Evolutionary conservation across 148 eudicot species (phyloP).

Genomic region (Simmondsia chinensis): DNA sequence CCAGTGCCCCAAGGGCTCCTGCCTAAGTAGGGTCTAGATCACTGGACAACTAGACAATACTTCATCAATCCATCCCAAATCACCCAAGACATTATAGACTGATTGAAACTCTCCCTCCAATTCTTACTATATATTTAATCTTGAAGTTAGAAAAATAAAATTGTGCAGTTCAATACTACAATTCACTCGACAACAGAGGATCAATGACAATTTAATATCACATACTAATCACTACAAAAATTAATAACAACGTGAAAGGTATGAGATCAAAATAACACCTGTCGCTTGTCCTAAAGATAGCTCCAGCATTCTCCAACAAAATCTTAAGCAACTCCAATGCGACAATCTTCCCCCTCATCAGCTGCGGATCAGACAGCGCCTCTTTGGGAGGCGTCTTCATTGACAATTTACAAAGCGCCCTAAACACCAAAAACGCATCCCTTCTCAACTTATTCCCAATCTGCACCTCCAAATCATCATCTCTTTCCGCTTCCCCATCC

Average conservation of each 20-base stretch:
- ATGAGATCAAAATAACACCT: slow-evolving; percentile 34
- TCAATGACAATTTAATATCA: too few species aligned
- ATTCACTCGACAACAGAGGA: too few species aligned
- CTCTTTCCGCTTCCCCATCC: slow-evolving; percentile 79
- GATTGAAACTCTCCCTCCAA: too few species aligned
- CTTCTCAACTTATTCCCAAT: slow-evolving; percentile 93
- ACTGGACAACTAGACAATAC: too few species aligned
- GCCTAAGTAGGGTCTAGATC: too few species aligned
- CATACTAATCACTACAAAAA: not conserved
- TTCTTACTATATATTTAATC: too few species aligned
- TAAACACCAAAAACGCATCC: slow-evolving; percentile 91
- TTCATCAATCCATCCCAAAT: too few species aligned
- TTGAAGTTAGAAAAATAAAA: too few species aligned
- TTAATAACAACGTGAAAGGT: not conserved
- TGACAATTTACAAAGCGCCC: slow-evolving; percentile 89
- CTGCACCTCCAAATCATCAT: slow-evolving; percentile 89
- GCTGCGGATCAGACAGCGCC: slow-evolving; percentile 69
- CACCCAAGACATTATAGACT: too few species aligned
- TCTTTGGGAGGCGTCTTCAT: slow-evolving; percentile 99
- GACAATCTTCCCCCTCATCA: slow-evolving; percentile 90
- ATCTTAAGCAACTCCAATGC: slow-evolving; percentile 97
- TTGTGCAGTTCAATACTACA: too few species aligned
- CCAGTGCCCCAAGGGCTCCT: too few species aligned
- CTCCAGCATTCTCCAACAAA: slow-evolving; percentile 98
- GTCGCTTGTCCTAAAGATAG: slow-evolving; percentile 91